Percentiles rank a stretch among this genome's conserved stretches.
Conservation (phyloP, 2,329 filamentous ascomycete genomes). For the Nannizziopsis arthrosporioides region DNA sequence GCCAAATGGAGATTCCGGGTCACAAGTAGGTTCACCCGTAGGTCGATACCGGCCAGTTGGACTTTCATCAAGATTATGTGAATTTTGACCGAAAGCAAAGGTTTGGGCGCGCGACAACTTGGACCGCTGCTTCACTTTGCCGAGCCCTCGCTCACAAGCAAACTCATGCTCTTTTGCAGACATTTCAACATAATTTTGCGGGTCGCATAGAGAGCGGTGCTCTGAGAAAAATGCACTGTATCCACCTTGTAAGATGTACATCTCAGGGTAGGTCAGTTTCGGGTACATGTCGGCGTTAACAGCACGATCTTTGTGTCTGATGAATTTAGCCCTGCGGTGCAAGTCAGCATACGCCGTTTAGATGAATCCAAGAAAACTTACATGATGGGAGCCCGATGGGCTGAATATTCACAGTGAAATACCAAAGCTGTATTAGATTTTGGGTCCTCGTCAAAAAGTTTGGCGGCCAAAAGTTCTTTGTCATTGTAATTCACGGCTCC, state of each 20-base stretch:
- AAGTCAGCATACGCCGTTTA: constrained; percentile 8
- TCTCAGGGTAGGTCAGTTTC: constrained; percentile 81
- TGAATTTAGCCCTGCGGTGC: constrained; percentile 57
- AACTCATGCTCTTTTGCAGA: constrained; percentile 78
- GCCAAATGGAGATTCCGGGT: constrained; percentile 28
- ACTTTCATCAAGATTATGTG: constrained; percentile 50
- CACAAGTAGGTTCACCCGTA: constrained; percentile 22
- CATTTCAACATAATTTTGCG: constrained; percentile 96
- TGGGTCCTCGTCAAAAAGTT: constrained; percentile 60
- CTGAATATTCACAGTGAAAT: constrained; percentile 97
- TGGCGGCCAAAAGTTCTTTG: constrained; percentile 70
- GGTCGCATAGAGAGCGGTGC: constrained; percentile 70
- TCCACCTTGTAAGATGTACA: constrained; percentile 92
- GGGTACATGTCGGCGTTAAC: constrained; percentile 81
- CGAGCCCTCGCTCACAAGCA: constrained; percentile 89
- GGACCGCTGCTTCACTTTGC: constrained; percentile 77
- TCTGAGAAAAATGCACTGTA: constrained; percentile 86
- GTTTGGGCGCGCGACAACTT: constrained; percentile 82
- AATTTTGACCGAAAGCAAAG: constrained; percentile 79
- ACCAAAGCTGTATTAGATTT: constrained; percentile 67
- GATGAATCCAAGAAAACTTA: constrained; percentile 24
- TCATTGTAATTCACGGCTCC: constrained; percentile 94
- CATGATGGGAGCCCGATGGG: constrained; percentile 91
- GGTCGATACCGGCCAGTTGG: constrained; percentile 43
- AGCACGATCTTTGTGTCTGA: constrained; percentile 77